Evolutionary conservation across 1,284 basidiomycete species (phyloP).

Genomic region (Lentinula novae-zelandiae): DNA sequence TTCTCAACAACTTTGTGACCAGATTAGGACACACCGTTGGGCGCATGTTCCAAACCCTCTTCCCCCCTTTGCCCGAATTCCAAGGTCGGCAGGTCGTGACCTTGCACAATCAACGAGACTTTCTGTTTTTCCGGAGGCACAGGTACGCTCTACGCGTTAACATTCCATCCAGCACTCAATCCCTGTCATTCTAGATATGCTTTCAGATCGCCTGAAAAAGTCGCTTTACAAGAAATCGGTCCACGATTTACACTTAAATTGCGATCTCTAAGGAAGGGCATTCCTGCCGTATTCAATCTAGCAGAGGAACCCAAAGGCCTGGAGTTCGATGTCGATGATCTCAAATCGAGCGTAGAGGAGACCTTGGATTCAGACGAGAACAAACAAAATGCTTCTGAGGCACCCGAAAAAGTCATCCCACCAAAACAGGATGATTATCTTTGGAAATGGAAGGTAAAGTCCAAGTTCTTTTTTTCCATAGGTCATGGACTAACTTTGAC

Average conservation of each 20-base stretch:
- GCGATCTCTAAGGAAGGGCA: conserved; percentile 82
- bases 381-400: conserved; percentile 6
- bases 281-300: conserved; percentile 74
- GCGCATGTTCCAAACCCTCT: conserved; percentile 91
- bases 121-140: conserved; percentile 95
- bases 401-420: conserved; percentile 32
- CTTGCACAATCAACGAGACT: conserved; percentile 97
- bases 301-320: conserved; percentile 56
- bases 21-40: conserved; percentile 92
- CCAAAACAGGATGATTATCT: conserved; percentile 68
- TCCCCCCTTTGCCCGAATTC: conserved; percentile 94
- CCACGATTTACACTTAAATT: conserved; percentile 97
- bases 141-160: conserved; percentile 42
- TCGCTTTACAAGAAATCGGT: conserved; percentile 95
- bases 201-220: conserved; percentile 88
- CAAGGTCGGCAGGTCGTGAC: conserved; percentile 97
- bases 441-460: conserved; percentile 76
- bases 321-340: conserved; percentile 51
- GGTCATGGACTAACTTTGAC: conserved; percentile 14
- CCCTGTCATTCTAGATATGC: conserved; percentile 64
- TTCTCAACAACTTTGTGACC: conserved; percentile 94
- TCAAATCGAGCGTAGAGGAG: conserved; percentile 1
- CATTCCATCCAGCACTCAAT: background rate
- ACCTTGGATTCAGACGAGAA: conserved; percentile 13
- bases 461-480: background rate